Percentiles rank a stretch among this genome's conserved stretches.
phyloP scores from a whole-genome alignment of 441 rosid genomes.

The Populus hybrid region DNA sequence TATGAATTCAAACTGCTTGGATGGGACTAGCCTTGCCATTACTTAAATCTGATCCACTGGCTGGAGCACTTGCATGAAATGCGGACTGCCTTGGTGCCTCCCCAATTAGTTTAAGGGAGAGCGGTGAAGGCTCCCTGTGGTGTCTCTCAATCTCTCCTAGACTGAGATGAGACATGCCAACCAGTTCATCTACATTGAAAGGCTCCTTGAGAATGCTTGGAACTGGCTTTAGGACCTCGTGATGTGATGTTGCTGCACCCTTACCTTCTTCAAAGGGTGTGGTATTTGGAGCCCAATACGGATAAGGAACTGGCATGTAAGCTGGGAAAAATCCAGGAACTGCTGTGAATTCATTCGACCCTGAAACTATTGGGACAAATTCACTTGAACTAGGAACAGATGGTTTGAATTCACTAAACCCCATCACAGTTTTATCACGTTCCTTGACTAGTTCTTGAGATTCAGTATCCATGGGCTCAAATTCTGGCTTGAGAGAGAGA shows the following conservation, averaged over 20 bases:
- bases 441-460: conserved; percentile 40
- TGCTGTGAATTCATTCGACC: conserved; percentile 24
- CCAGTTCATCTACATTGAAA: conserved; percentile 68
- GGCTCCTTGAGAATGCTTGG: conserved; percentile 69
- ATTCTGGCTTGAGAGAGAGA: too few species aligned
- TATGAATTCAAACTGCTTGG: conserved; percentile 53
- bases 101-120: conserved; percentile 60
- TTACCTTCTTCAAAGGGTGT: conserved; percentile 29
- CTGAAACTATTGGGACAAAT: not conserved
- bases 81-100: conserved; percentile 78
- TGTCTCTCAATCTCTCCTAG: conserved; percentile 45
- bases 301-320: conserved; percentile 49
- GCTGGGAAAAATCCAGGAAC: conserved; percentile 50
- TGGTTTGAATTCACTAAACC: conserved; percentile 14
- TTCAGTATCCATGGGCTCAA: conserved; percentile 47
- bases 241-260: conserved; percentile 38
- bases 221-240: conserved; percentile 72
- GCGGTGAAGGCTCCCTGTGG: conserved; percentile 47
- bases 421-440: conserved; percentile 31
- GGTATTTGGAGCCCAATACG: conserved; percentile 54
- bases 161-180: conserved; percentile 76
- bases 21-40: conserved; percentile 62
- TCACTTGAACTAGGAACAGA: conserved; percentile 3
- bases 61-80: conserved; percentile 66
- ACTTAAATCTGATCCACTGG: conserved; percentile 46